Evolutionary conservation across 2,329 filamentous ascomycete species (phyloP), one percentile per base, ranked within the genome.

Genomic region (Alternaria burnsii): DNA sequence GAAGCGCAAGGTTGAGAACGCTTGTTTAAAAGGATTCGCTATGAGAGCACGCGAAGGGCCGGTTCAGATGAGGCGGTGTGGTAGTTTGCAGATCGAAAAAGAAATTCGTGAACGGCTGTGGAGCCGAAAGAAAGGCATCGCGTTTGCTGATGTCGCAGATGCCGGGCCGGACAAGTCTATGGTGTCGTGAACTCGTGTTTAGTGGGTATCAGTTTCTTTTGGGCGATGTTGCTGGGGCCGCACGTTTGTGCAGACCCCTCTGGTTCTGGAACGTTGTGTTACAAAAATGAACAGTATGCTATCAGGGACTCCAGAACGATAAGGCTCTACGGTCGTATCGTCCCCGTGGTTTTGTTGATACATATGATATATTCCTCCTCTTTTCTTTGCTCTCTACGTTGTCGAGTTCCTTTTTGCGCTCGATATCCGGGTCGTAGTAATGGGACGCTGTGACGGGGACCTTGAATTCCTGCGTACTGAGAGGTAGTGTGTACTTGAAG

Each of bases 401-500:
- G 4, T 61, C 42, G 46, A 70, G 66, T 30, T 73, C 43, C 51
- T 74, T 76, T 68, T 72, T 77, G 63, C 71, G 77, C 57, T 78
- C 75, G 4, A 69, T 56, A 44, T 77, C 74, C 7, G 76, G 76
- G 51, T 78, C 73, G 57, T 78, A 78, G 53, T 66, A 68, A 56
- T 78, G 77, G 34, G 71, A 67, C 11, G 78, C 80, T 14, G 76
- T 80, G 32, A 86, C 78, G 67, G 73, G 82, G 71, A 84, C 84
- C n/a, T 82, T 86, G 68, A 84, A 81, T 42, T 81, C 80, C 16
- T 82, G 80, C 4, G 85, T 86, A 61, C 82, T 86, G 55, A 90
- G 79, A 8, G 88, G 87, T 4, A 89, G 79, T 63, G 87, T 84
- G 73, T 99, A 99, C 74, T 94, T 93, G 68, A 99, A 84, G 14